Conservation (phyloP, 176 grass and related monocot genomes). For the Carex littledalei region DNA sequence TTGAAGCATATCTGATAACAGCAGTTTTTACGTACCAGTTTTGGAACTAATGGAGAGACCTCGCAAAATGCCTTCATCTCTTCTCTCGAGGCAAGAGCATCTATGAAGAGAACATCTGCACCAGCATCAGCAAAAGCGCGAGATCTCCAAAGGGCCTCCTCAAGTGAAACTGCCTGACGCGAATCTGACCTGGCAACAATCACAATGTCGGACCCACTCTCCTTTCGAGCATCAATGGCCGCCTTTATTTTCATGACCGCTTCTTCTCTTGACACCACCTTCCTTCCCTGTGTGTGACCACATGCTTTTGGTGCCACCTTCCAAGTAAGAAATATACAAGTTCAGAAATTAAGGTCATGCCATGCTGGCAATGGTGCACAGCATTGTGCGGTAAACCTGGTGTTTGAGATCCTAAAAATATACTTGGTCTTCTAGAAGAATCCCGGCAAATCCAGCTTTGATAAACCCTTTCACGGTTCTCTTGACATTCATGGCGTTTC, state of each 20-base stretch:
- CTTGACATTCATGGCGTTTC: conserved; percentile 91
- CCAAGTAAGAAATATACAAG: conserved; percentile 24
- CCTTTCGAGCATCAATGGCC: conserved; percentile 53
- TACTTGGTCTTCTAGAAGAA: conserved; percentile 98
- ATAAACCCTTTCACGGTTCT: conserved; percentile 94
- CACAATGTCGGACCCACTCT: conserved; percentile 62
- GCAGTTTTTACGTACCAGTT: conserved; percentile 50
- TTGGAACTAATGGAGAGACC: conserved; percentile 69
- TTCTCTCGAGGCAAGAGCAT: conserved; percentile 87
- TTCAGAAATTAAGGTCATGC: conserved; percentile 5
- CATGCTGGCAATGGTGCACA: too few relatives aligned
- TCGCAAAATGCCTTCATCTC: conserved; percentile 85
- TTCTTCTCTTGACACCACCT: conserved; percentile 87
- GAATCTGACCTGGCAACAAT: conserved; percentile 91
- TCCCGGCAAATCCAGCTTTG: conserved; percentile 90
- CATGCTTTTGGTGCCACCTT: conserved; percentile 99
- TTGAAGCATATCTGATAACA: too few relatives aligned
- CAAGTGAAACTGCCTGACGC: conserved; percentile 78
- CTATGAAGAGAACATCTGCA: conserved; percentile 89
- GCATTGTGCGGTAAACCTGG: background rate
- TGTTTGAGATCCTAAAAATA: background rate
- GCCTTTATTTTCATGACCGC: conserved; percentile 87
- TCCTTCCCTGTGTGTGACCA: conserved; percentile 89
- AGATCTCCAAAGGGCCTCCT: conserved; percentile 80
- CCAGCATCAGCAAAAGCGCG: conserved; percentile 84